Evolutionary conservation across 75 land plant species (phyloP).

Genomic region (Isoetes taiwanensis): DNA sequence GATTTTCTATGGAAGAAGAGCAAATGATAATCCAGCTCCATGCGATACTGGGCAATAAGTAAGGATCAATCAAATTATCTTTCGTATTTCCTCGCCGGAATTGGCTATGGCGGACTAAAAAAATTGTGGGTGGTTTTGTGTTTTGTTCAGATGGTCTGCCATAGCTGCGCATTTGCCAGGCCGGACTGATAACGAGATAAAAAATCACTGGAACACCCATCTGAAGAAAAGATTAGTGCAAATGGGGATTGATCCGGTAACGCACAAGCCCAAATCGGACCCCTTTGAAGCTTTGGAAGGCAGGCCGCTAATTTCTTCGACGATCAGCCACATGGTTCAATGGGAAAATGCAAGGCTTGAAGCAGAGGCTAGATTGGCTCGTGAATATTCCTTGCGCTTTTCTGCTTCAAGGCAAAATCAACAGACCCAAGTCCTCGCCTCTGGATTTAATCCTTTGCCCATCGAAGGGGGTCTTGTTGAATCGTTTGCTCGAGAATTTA

Average conservation of each 20-base stretch:
- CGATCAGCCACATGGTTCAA: neutral
- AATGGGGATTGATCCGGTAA: slow-evolving; percentile 1
- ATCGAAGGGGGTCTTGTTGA: too few species aligned
- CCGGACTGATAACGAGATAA: slow-evolving; percentile 3
- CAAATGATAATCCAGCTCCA: slow-evolving; percentile 44
- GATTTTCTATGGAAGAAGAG: slow-evolving; percentile 37
- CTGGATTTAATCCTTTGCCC: too few species aligned
- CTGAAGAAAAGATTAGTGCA: neutral
- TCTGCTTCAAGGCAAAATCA: too few species aligned
- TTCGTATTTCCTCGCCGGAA: too few species aligned
- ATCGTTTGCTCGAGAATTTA: too few species aligned
- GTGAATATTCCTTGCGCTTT: too few species aligned
- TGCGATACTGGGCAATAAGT: slow-evolving; percentile 43
- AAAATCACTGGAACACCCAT: slow-evolving; percentile 8
- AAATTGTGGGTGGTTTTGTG: neutral
- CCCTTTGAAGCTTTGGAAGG: neutral
- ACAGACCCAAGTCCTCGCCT: too few species aligned
- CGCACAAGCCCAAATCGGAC: neutral
- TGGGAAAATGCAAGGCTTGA: slow-evolving; percentile 10
- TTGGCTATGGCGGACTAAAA: too few species aligned
- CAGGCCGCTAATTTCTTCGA: neutral
- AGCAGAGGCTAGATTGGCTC: neutral
- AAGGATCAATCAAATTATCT: too few species aligned
- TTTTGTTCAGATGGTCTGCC: neutral
- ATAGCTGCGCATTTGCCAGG: slow-evolving; percentile 4